Evolutionary conservation across 148 eudicot genomes (phyloP).

Genomic region (Pouteria glomerata): DNA sequence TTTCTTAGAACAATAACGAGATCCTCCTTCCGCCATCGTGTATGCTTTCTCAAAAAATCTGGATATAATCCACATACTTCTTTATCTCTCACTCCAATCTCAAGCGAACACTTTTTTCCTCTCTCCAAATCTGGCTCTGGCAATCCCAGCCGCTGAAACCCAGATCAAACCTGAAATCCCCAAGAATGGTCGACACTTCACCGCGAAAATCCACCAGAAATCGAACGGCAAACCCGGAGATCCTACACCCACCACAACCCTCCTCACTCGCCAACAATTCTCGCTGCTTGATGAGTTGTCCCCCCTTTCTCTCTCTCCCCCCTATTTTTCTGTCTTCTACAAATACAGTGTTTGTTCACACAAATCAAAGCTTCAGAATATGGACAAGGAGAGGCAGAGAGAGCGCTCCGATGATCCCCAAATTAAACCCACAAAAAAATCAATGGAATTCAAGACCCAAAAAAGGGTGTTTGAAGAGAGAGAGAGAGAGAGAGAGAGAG

Average conservation of each 20-base stretch:
- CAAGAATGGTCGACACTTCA: not conserved
- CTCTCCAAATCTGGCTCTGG: slow-evolving; percentile 5
- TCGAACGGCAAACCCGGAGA: not conserved
- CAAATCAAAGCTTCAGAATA: not conserved
- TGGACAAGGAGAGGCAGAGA: not conserved
- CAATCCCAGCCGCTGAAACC: slow-evolving; percentile 11
- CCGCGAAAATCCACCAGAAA: slow-evolving; percentile 3
- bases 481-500: not conserved
- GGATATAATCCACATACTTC: slow-evolving; percentile 16
- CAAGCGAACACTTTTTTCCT: not conserved
- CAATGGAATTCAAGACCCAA: no score
- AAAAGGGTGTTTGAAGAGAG: no score
- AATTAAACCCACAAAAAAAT: no score
- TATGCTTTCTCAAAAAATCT: slow-evolving; percentile 47
- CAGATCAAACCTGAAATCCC: slow-evolving; percentile 11
- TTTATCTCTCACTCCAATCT: not conserved
- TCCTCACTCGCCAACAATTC: no score
- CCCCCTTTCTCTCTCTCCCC: not conserved
- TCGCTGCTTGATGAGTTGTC: not conserved
- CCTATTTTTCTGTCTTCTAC: not conserved
- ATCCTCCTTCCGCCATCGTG: slow-evolving; percentile 67
- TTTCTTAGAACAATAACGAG: slow-evolving; percentile 80
- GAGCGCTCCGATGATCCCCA: no score
- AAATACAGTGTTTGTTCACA: not conserved
- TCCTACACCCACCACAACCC: no score